Conservation (phyloP, 176 grass and related monocot species). For the Lolium perenne region DNA sequence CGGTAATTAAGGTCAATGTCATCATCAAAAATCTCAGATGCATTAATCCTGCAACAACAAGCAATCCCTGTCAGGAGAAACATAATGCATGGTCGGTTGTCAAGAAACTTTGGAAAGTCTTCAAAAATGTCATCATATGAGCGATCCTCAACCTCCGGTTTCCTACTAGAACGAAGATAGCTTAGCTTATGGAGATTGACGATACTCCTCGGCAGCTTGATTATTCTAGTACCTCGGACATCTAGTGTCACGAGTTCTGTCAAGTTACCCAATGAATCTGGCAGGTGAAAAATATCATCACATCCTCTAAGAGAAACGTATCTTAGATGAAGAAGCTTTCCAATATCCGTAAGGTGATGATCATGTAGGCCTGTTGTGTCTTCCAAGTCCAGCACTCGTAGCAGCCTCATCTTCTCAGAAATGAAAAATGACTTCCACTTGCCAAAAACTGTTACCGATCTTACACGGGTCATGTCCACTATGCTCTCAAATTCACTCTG, state of each 20-base stretch:
- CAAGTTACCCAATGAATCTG: constrained; percentile 10
- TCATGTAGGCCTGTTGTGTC: not conserved
- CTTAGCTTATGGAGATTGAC: not conserved
- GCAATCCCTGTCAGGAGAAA: too few relatives aligned
- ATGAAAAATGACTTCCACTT: too few relatives aligned
- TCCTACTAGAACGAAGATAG: too few relatives aligned
- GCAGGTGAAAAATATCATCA: not conserved
- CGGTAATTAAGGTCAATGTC: not conserved
- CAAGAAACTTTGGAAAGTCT: too few relatives aligned
- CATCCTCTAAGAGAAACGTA: constrained; percentile 34
- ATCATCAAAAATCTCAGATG: not conserved
- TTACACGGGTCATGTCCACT: not conserved
- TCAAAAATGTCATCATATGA: too few relatives aligned
- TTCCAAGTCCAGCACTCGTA: too few relatives aligned
- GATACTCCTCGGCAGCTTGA: not conserved
- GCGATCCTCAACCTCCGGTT: too few relatives aligned
- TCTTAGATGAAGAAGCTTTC: constrained; percentile 29
- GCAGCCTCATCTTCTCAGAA: too few relatives aligned
- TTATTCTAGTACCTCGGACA: not conserved
- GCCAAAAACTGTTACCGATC: too few relatives aligned
- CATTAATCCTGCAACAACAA: too few relatives aligned
- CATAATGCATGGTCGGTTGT: too few relatives aligned
- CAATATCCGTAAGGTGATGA: constrained; percentile 3
- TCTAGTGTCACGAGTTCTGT: not conserved
- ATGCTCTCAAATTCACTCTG: not conserved